phyloP scores from a whole-genome alignment of 768 basidiomycete genomes.

The Peribolospora kevripleyi region DNA sequence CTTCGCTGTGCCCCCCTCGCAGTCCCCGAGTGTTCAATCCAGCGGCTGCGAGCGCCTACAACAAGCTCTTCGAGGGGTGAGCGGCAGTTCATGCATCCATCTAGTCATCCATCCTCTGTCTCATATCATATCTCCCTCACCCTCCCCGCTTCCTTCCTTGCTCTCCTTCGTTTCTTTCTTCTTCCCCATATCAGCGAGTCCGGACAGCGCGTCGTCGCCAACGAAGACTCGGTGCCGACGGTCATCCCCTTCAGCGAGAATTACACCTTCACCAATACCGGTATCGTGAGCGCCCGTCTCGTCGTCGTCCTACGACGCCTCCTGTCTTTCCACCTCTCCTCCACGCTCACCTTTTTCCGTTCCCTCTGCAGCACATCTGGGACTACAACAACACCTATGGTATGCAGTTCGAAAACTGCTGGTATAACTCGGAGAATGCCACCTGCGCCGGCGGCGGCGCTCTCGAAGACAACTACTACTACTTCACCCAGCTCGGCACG shows the following conservation, averaged over 20 bases:
- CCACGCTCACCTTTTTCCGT: too few relatives aligned
- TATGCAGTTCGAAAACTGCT: slow-evolving; percentile 8
- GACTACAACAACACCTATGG: not conserved
- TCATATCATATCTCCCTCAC: too few relatives aligned
- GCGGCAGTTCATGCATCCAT: not conserved
- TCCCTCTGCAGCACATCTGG: not conserved
- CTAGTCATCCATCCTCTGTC: not conserved
- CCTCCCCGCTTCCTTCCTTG: too few relatives aligned
- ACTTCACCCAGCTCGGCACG: slow-evolving; percentile 6
- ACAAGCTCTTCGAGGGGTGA: slow-evolving; percentile 12
- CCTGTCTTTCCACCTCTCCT: slow-evolving; percentile 12
- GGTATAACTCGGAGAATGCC: slow-evolving; percentile 1
- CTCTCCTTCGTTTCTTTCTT: too few relatives aligned
- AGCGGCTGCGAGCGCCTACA: slow-evolving; percentile 9
- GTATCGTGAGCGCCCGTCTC: too few relatives aligned
- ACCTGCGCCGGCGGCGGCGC: slow-evolving; percentile 9
- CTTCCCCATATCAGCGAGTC: slow-evolving; percentile 5
- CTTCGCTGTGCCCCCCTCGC: slow-evolving; percentile 1
- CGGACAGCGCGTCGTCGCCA: slow-evolving; percentile 12
- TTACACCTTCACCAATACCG: slow-evolving; percentile 6
- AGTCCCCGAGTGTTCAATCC: slow-evolving; percentile 11
- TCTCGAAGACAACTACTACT: slow-evolving; percentile 5
- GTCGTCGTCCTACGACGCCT: not conserved
- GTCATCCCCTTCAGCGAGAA: slow-evolving; percentile 11
- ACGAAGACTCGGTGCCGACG: slow-evolving; percentile 10